Conservation (phyloP, 164 flowering plant genomes). For the Echeveria elegans region DNA sequence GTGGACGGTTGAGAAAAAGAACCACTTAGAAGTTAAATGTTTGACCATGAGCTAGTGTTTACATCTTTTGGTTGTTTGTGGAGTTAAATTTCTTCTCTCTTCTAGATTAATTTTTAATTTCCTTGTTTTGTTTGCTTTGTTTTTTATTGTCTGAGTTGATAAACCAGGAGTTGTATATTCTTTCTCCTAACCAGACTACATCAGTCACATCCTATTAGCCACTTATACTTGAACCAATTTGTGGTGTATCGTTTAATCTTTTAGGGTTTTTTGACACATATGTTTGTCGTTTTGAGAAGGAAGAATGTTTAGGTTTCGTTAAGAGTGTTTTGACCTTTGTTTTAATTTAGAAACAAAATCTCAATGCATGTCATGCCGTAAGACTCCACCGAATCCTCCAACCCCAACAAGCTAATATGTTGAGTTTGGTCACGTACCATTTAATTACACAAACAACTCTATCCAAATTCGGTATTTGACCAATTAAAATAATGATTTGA, state of each 20-base stretch:
- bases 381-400: conserved; percentile 6
- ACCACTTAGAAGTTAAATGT: background rate
- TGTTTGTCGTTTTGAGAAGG: background rate
- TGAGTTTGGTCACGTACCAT: conserved; percentile 8
- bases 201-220: background rate
- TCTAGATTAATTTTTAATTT: too few species aligned
- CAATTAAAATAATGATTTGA: too few species aligned
- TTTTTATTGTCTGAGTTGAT: too few species aligned
- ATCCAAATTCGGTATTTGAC: too few species aligned
- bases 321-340: background rate
- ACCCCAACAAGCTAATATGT: conserved; percentile 1
- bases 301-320: background rate
- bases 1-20: background rate
- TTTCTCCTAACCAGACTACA: background rate
- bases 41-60: background rate
- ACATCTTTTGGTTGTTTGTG: background rate
- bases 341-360: background rate
- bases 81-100: background rate
- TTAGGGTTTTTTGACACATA: too few species aligned
- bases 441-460: background rate
- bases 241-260: background rate
- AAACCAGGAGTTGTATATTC: background rate
- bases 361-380: background rate
- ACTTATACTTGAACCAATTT: background rate
- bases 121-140: too few species aligned